Conservation (phyloP, 768 basidiomycete species). For the Mrakia hoshinonis region DNA sequence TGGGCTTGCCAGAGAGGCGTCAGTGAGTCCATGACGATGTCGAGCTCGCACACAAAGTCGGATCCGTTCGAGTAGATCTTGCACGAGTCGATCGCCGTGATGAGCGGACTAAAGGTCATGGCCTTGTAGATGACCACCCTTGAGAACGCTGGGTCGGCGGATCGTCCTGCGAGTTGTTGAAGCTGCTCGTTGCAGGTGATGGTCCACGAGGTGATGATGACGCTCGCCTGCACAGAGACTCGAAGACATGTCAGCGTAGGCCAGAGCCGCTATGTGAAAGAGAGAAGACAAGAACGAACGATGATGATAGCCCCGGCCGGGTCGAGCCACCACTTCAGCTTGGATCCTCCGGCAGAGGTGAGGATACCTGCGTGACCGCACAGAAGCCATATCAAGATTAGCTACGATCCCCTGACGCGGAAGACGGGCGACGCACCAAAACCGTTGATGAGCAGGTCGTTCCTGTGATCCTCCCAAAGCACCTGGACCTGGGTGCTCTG, state of each 20-base stretch:
- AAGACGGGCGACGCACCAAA: constrained; percentile 44
- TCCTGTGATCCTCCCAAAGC: constrained; percentile 65
- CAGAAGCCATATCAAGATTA: no score
- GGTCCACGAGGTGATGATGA: constrained; percentile 66
- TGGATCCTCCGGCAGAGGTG: constrained; percentile 40
- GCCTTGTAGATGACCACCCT: constrained; percentile 89
- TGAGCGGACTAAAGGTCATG: constrained; percentile 76
- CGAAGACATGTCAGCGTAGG: no score
- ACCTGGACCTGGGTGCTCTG: constrained; percentile 55
- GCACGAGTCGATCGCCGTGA: constrained; percentile 80
- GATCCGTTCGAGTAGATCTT: constrained; percentile 36
- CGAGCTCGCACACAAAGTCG: constrained; percentile 85
- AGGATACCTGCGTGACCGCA: no score
- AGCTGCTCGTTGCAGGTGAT: constrained; percentile 73
- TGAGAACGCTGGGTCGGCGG: constrained; percentile 77
- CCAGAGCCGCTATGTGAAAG: no score
- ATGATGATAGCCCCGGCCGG: constrained; percentile 26
- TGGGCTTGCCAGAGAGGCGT: constrained; percentile 56
- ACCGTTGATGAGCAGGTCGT: constrained; percentile 44
- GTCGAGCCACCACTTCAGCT: constrained; percentile 35
- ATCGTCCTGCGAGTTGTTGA: constrained; percentile 77
- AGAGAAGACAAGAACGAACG: no score
- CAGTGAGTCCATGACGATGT: constrained; percentile 49
- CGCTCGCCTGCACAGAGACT: no score
- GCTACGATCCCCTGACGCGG: no score